Evolutionary conservation across 352 stramenopile species (phyloP).

Genomic region (Phytophthora fragariae): DNA sequence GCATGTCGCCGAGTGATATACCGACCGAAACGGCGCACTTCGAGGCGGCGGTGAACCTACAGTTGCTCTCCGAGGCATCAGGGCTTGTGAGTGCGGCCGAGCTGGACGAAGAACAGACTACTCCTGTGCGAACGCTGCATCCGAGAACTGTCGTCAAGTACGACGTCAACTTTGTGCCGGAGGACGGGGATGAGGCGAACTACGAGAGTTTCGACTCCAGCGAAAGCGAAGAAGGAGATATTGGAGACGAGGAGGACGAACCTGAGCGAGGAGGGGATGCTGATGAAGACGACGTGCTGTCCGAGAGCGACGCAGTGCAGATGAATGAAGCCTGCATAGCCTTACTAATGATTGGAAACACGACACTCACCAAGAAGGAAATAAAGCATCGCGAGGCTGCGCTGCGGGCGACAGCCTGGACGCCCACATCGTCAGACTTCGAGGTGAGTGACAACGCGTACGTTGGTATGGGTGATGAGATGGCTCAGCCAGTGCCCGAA

Average conservation of each 20-base stretch:
- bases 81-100: background rate
- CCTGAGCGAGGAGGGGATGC: background rate
- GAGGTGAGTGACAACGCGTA: too few relatives aligned
- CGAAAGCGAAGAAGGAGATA: background rate
- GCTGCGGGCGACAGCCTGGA: too few relatives aligned
- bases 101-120: too few relatives aligned
- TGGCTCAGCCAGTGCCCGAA: too few relatives aligned
- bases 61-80: slow-evolving; percentile 10
- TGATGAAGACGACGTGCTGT: background rate
- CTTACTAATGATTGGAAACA: too few relatives aligned
- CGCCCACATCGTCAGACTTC: too few relatives aligned
- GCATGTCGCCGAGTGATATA: slow-evolving; percentile 6
- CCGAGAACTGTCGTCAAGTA: too few relatives aligned
- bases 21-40: background rate
- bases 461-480: too few relatives aligned
- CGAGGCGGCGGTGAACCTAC: background rate
- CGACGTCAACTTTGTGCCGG: slow-evolving; percentile 11
- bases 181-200: background rate
- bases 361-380: too few relatives aligned
- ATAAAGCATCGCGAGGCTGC: too few relatives aligned
- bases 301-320: background rate
- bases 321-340: slow-evolving; percentile 1
- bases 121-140: too few relatives aligned
- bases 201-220: slow-evolving; percentile 7
- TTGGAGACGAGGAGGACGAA: background rate